Base-by-base conservation (phyloP, 495 filamentous ascomycete genomes). In the Hyaloscypha hepaticicola region DNA sequence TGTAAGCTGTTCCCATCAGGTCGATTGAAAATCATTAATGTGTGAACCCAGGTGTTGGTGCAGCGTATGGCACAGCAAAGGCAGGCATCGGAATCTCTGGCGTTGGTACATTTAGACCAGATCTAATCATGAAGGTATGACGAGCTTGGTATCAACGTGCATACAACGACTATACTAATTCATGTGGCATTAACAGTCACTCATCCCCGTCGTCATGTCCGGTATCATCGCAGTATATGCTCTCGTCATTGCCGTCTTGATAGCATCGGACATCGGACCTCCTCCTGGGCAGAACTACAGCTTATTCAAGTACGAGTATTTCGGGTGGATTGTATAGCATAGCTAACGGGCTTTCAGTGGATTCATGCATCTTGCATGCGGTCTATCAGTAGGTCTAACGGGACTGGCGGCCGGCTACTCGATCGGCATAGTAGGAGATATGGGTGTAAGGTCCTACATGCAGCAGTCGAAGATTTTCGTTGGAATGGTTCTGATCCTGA, bases 161-260 rank as follows among this genome's bases (percentile, higher is more conserved):
- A 60, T 45, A 21, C 6, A 11, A 21, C 7, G 34, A 29, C 26
- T 11, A 25, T 55, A 45, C 72, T 76, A 68, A 74, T 69, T 26
- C 68, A 61, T 29, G 5, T 71, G 49, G 51, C 25, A 29, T 21
- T 9, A 50, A 60, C 68, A 93, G 92, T 96, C 90, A 55, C 82
- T 97, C 41, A 94, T 96, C 72, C 95, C 94, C 60, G 93, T 98
- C 67, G 91, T 99, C 80, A 99, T 99, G 95, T 96, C 95, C 73
- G 95, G 95, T 83, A 99, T 99, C 73, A 92, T 99, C 69, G 95
- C 95, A 38, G 96, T 99, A 68, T 99, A 99, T 79, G 87, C 93
- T 38, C 90, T 99, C 52, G 95, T 99, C 67, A 91, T 99, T 67
- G 87, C 94, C 21, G 95, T 99, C 71, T 83, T 99, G 33, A 98